A percentile compares a stretch with the other conserved stretches of the same genome.
These are phyloP conservation scores for Wickerhamomyces ciferrii DNA, from an alignment of 805 yeast species.

Conservation along the genomic window DNA sequence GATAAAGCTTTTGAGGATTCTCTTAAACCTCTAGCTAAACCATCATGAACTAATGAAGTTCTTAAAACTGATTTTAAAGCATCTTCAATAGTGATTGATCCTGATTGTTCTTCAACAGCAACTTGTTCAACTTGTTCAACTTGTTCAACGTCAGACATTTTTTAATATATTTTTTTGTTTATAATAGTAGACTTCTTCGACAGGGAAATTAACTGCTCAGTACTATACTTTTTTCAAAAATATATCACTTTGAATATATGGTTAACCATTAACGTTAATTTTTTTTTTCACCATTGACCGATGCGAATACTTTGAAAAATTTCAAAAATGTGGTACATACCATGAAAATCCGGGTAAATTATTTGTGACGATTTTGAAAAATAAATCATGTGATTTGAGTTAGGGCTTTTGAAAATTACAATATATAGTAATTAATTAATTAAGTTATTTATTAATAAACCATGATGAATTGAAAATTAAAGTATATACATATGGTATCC, in stretches of 20 bases:
- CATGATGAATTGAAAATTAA: too few species aligned
- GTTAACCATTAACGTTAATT: neutral
- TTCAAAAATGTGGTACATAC: neutral
- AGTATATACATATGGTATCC: too few species aligned
- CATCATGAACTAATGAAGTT: conserved; percentile 97
- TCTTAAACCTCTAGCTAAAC: conserved; percentile 99
- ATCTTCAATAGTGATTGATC: conserved; percentile 94
- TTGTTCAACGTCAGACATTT: conserved; percentile 93
- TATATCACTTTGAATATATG: neutral
- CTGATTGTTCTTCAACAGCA: conserved; percentile 73
- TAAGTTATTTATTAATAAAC: too few species aligned
- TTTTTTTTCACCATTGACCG: neutral
- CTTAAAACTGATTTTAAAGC: conserved; percentile 97
- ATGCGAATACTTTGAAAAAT: neutral
- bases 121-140: conserved; percentile 79
- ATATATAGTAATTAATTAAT: too few species aligned
- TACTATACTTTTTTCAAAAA: conserved; percentile 20
- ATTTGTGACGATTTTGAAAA: neutral
- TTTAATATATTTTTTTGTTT: conserved; percentile 17
- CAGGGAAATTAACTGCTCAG: conserved; percentile 56
- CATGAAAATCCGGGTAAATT: neutral
- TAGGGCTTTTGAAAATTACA: too few species aligned
- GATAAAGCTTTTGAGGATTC: conserved; percentile 99
- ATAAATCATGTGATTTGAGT: too few species aligned
- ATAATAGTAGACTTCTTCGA: conserved; percentile 64